Percentiles rank a stretch among this genome's conserved stretches.
Conservation (phyloP, 352 stramenopile species). For the Peronospora destructor region DNA sequence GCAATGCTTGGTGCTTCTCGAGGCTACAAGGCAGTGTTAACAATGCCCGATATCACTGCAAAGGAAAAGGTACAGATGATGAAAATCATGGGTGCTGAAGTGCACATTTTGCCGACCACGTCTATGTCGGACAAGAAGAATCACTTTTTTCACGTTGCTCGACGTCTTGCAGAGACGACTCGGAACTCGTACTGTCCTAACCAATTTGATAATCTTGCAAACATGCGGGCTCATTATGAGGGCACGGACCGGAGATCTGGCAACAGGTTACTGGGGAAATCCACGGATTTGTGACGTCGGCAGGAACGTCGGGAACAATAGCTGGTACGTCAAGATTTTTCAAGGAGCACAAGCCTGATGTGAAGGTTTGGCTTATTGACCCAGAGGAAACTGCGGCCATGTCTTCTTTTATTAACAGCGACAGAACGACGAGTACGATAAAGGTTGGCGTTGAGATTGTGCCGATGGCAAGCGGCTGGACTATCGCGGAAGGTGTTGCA, state of each 20-base stretch:
- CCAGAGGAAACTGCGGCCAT: constrained; percentile 81
- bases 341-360: constrained; percentile 69
- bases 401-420: constrained; percentile 77
- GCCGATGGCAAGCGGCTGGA: constrained; percentile 67
- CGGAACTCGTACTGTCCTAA: constrained; percentile 45
- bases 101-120: constrained; percentile 52
- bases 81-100: constrained; percentile 60
- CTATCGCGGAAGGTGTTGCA: constrained; percentile 91
- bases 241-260: constrained; percentile 86
- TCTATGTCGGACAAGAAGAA: constrained; percentile 58
- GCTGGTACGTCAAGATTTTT: constrained; percentile 90
- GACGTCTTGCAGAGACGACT: constrained; percentile 33
- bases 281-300: constrained; percentile 89
- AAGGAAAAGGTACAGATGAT: constrained; percentile 77
- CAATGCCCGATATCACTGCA: constrained; percentile 61
- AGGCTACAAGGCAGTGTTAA: constrained; percentile 77
- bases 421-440: constrained; percentile 45
- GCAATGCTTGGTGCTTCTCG: constrained; percentile 81
- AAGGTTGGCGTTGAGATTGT: constrained; percentile 89
- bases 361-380: constrained; percentile 68
- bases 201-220: constrained; percentile 77
- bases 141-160: constrained; percentile 75
- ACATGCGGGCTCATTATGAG: constrained; percentile 65
- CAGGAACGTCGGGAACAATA: constrained; percentile 89
- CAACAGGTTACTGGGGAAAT: constrained; percentile 80